Percentiles rank a stretch among this genome's conserved stretches.
Evolutionary conservation across 768 basidiomycete species (phyloP).

Genomic region (Leccinellum rugosiceps): DNA sequence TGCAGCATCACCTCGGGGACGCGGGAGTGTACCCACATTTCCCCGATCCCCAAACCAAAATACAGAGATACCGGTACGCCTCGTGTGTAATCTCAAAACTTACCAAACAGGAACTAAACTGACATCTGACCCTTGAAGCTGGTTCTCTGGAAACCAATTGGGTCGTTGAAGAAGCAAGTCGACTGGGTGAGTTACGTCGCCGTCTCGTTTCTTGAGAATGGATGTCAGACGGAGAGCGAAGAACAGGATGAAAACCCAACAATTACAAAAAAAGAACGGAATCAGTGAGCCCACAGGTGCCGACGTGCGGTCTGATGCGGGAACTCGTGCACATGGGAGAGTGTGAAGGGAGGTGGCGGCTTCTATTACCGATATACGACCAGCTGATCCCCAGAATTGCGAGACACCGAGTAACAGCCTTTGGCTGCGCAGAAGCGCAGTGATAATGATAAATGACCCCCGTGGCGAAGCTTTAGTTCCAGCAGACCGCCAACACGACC

Average conservation of each 20-base stretch:
- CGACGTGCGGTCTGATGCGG: conserved; percentile 6
- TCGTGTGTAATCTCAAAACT: conserved; percentile 16
- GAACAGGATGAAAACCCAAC: neutral
- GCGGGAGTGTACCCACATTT: conserved; percentile 19
- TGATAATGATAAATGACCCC: conserved; percentile 21
- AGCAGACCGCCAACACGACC: conserved; percentile 36
- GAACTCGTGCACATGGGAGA: conserved; percentile 37
- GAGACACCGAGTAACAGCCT: conserved; percentile 7
- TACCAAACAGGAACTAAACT: conserved; percentile 10
- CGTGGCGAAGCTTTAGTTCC: conserved; percentile 25
- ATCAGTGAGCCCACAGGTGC: neutral
- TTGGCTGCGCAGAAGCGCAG: conserved; percentile 2
- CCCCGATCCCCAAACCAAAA: conserved; percentile 15
- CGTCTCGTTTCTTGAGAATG: conserved; percentile 10
- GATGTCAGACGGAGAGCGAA: conserved; percentile 10
- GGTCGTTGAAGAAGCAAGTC: conserved; percentile 17
- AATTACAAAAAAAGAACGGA: conserved; percentile 7
- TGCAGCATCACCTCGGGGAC: conserved; percentile 30
- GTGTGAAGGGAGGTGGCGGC: conserved; percentile 37
- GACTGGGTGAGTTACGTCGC: conserved; percentile 13
- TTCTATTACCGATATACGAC: conserved; percentile 12
- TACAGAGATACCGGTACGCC: conserved; percentile 8
- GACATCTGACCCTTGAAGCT: conserved; percentile 8
- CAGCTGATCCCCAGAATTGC: conserved; percentile 9
- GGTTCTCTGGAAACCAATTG: conserved; percentile 9